Evolutionary conservation across 2,329 filamentous ascomycete species (phyloP).

Genomic region (Trichoderma afroharzianum): DNA sequence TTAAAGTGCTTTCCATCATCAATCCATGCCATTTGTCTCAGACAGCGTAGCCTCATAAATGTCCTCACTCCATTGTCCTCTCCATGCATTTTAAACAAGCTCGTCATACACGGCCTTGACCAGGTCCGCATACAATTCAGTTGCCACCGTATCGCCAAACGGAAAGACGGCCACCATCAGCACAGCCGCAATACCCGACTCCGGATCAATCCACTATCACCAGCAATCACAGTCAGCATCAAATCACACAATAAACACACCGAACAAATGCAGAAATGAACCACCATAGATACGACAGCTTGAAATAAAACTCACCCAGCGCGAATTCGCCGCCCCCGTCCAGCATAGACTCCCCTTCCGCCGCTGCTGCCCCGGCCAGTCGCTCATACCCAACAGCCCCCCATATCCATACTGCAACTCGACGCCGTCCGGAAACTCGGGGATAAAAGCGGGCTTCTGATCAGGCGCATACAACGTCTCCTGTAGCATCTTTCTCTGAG

Average conservation of each 20-base stretch:
- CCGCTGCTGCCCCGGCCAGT: slow-evolving; percentile 40
- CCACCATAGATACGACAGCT: background rate
- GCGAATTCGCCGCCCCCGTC: slow-evolving; percentile 40
- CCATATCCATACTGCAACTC: slow-evolving; percentile 37
- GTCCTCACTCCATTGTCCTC: background rate
- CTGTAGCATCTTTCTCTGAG: slow-evolving; percentile 24
- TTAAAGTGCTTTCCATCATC: background rate
- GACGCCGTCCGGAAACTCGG: slow-evolving; percentile 34
- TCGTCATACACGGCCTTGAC: slow-evolving; percentile 37
- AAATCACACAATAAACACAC: background rate
- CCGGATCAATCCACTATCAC: slow-evolving; percentile 35
- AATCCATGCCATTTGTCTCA: background rate
- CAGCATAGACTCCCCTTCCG: slow-evolving; percentile 42
- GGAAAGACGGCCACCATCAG: slow-evolving; percentile 39
- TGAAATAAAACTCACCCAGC: slow-evolving; percentile 37
- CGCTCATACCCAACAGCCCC: slow-evolving; percentile 38
- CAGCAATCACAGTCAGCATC: background rate
- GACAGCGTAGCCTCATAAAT: background rate
- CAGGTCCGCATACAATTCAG: slow-evolving; percentile 37
- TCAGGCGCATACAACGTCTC: slow-evolving; percentile 20
- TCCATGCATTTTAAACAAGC: slow-evolving; percentile 5
- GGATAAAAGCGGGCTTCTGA: slow-evolving; percentile 29
- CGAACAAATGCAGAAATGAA: background rate
- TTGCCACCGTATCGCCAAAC: slow-evolving; percentile 35
- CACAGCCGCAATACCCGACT: slow-evolving; percentile 38